Evolutionary conservation across 768 basidiomycete genomes (phyloP), one percentile per base, ranked within the genome.

Genomic region (Suillus alpinus): DNA sequence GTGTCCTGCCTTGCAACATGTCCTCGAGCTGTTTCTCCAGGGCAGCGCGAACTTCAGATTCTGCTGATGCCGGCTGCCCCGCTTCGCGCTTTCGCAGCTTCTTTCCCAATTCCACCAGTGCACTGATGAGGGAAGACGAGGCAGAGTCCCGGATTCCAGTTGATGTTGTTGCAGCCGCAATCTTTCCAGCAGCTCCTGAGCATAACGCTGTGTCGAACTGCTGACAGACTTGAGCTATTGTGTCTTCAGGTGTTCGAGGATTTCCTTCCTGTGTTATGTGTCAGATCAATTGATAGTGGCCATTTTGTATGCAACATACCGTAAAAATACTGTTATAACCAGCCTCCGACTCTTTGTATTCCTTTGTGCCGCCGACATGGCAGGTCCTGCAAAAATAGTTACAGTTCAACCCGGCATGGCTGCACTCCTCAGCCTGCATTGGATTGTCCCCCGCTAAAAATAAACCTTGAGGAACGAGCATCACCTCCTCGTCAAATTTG

Each of bases 361-460:
- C 66, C 29, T 73, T 67, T 0, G 72, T 66, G 0, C 80, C 77
- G 3, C 81, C 77, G 13, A 71, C 69, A 49, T 68, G 1, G 50
- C 80, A 83, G 65, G 77, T 78, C 1, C 73, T 64, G 57, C 81
- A 84, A 3, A 69, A 72, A 8, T 68, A 61, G 40, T 81, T 83
- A 13, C 78, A 78, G 1, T 72, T 69, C 0, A 69, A 67, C 0
- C 81, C 78, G 46, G 77, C 78, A n/a, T n/a, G n/a, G n/a, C n/a
- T n/a, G n/a, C n/a, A n/a, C n/a, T n/a, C n/a, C n/a, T n/a, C n/a
- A n/a, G 74, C 74, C 61, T 78, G 77, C 41, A 75, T 67, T 0
- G 77, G 80, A 61, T 80, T 80, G 57, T 80, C 77, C 0, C 73
- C 77, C 0, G 74, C 75, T 0, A 63, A 59, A 40, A 73, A 76